Base-by-base conservation (phyloP, 495 filamentous ascomycete species). In the Xylona heveae region DNA sequence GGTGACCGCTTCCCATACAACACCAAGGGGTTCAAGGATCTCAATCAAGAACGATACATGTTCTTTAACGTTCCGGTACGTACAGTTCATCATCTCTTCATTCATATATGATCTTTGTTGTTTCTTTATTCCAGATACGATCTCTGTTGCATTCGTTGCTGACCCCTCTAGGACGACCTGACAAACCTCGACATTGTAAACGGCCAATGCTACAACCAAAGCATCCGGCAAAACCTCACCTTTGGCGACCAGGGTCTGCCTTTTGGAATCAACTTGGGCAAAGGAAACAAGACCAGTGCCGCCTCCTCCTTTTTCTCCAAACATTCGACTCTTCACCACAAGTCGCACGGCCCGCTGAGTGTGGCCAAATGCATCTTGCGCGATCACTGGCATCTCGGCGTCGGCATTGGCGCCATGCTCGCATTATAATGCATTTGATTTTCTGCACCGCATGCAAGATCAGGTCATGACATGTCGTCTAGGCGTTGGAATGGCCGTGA, bases 11-110 rank as follows among this genome's bases (percentile, higher is more conserved):
- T 79, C 46, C 77, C 77, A 0, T 82, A 84, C 44, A 60, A 84
- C 43, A 84, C 78, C 0, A 57, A 47, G 5, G 66, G 64, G n/a
- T 82, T 83, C 50, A 42, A 74, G 46, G 55, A 49, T 3, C 34
- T 84, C 19, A 60, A 72, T 20, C 60, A 66, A 42, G 52, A 53
- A 26, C 58, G 47, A 42, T 84, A 77, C 45, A 82, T 84, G 76
- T 84, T 84, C 55, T 83, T 84, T 54, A 48, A 54, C 2, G 56
- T 66, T 1, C 58, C 78, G 0, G 47, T 50, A 37, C 19, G 43
- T 25, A 19, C 19, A 1, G 9, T 16, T 6, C n/a, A 10, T 2
- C 15, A 30, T 1, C 22, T 28, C 21, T 23, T 30, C 8, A 5
- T 19, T n/a, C 15, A 4, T 10, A 1, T 18, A 6, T 2, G 1